Evolutionary conservation across 1,139 yeast genomes (phyloP).

Genomic region (Taphrina populina): DNA sequence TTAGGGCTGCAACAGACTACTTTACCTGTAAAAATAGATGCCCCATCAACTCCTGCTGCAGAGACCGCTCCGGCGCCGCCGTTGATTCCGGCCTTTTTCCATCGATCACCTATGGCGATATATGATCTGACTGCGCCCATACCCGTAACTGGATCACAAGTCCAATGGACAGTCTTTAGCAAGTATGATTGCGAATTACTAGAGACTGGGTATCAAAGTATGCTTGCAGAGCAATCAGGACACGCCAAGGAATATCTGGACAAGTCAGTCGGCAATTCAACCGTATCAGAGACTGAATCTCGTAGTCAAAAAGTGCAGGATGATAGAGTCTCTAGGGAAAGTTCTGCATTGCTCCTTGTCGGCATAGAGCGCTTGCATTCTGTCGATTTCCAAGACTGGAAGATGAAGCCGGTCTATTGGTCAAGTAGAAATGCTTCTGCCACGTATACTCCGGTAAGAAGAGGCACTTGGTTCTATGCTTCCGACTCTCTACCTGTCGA

Average conservation of each 20-base stretch:
- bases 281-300: not conserved
- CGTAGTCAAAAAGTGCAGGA: not conserved
- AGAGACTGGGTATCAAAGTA: conserved; percentile 1
- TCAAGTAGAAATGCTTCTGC: conserved; percentile 38
- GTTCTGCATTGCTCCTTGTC: conserved; percentile 40
- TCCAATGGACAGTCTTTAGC: conserved; percentile 25
- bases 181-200: conserved; percentile 20
- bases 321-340: not conserved
- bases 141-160: conserved; percentile 10
- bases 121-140: conserved; percentile 32
- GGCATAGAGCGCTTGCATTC: conserved; percentile 46
- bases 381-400: conserved; percentile 41
- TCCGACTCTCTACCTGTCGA: conserved; percentile 45
- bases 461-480: conserved; percentile 46
- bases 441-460: conserved; percentile 41
- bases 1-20: conserved; percentile 7
- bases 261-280: too few species aligned
- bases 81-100: conserved; percentile 21
- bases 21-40: not conserved
- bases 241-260: too few species aligned
- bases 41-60: conserved; percentile 14
- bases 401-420: conserved; percentile 48
- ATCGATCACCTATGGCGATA: conserved; percentile 22
- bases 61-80: conserved; percentile 24
- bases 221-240: not conserved